A percentile compares a stretch with the other conserved stretches of the same genome.
phyloP scores from a whole-genome alignment of 108 stramenopile species.

The Nitzschia putrida region DNA sequence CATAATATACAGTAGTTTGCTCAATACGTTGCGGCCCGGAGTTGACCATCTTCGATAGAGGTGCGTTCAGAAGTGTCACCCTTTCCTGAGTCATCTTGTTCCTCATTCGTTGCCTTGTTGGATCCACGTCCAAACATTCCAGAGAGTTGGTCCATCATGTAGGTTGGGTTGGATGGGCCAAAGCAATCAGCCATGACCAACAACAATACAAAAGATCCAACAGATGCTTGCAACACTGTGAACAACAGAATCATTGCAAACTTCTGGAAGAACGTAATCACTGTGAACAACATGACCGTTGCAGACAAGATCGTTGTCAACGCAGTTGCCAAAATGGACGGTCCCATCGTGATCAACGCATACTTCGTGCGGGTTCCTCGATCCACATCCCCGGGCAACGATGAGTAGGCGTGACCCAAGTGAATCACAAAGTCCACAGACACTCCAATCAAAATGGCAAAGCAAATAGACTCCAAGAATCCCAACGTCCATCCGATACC shows the following conservation, averaged over 20 bases:
- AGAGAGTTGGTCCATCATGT: constrained; percentile 21
- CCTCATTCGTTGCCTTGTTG: too few relatives aligned
- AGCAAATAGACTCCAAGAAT: constrained; percentile 48
- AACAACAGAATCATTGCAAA: constrained; percentile 53
- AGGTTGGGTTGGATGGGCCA: constrained; percentile 43
- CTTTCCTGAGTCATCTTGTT: background rate
- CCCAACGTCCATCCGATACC: constrained; percentile 54
- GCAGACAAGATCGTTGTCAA: constrained; percentile 46
- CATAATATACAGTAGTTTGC: background rate
- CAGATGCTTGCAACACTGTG: constrained; percentile 40
- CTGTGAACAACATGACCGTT: constrained; percentile 45
- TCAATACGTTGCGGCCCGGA: background rate
- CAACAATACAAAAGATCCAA: constrained; percentile 45
- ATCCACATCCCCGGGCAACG: constrained; percentile 38
- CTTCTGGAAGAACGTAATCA: constrained; percentile 42
- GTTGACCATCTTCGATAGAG: background rate
- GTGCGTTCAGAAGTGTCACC: background rate
- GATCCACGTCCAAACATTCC: background rate
- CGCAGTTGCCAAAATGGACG: constrained; percentile 50
- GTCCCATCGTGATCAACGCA: constrained; percentile 52
- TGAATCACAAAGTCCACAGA: constrained; percentile 57
- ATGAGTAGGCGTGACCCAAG: constrained; percentile 51
- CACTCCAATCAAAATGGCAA: constrained; percentile 61
- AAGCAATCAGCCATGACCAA: constrained; percentile 32
- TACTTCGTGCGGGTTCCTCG: constrained; percentile 36